These are phyloP conservation scores for Trichoderma sp. DNA, from an alignment of 2,329 filamentous ascomycete species.

Conservation along the genomic window DNA sequence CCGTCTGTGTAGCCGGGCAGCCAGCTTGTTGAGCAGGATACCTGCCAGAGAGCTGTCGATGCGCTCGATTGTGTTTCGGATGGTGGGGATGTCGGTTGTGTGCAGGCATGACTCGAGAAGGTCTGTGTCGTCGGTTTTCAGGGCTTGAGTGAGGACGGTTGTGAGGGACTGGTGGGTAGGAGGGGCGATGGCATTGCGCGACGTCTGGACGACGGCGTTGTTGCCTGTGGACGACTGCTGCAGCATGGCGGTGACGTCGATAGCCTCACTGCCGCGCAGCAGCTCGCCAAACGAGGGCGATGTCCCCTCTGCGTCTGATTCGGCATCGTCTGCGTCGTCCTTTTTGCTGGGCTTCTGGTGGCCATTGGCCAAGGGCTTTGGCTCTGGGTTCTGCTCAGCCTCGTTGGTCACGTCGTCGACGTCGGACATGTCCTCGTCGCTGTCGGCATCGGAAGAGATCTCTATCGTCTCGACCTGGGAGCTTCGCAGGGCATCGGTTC, in stretches of 20 bases:
- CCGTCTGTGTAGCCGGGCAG: slow-evolving; percentile 80
- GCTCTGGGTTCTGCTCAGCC: slow-evolving; percentile 22
- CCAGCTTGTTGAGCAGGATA: slow-evolving; percentile 76
- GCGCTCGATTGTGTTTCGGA: slow-evolving; percentile 86
- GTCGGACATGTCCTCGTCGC: slow-evolving; percentile 50
- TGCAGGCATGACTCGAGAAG: slow-evolving; percentile 92
- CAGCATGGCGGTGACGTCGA: slow-evolving; percentile 71
- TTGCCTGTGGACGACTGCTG: slow-evolving; percentile 39
- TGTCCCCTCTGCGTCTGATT: slow-evolving; percentile 50
- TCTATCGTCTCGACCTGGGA: slow-evolving; percentile 51
- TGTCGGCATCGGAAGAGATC: slow-evolving; percentile 58
- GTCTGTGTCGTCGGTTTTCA: slow-evolving; percentile 86
- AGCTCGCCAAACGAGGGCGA: slow-evolving; percentile 85
- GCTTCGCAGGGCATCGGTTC: slow-evolving; percentile 41
- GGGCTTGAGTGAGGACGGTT: slow-evolving; percentile 89
- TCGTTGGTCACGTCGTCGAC: slow-evolving; percentile 40
- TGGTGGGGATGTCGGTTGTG: slow-evolving; percentile 71
- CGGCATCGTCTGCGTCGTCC: slow-evolving; percentile 34
- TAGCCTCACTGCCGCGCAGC: slow-evolving; percentile 69
- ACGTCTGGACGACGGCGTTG: slow-evolving; percentile 41
- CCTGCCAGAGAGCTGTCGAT: slow-evolving; percentile 84
- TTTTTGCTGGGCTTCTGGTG: slow-evolving; percentile 23
- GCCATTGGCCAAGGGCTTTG: slow-evolving; percentile 30
- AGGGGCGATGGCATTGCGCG: slow-evolving; percentile 54
- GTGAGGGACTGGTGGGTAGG: slow-evolving; percentile 79